Evolutionary conservation across 768 basidiomycete genomes (phyloP).

Genomic region (Phlebiopsis gigantea): DNA sequence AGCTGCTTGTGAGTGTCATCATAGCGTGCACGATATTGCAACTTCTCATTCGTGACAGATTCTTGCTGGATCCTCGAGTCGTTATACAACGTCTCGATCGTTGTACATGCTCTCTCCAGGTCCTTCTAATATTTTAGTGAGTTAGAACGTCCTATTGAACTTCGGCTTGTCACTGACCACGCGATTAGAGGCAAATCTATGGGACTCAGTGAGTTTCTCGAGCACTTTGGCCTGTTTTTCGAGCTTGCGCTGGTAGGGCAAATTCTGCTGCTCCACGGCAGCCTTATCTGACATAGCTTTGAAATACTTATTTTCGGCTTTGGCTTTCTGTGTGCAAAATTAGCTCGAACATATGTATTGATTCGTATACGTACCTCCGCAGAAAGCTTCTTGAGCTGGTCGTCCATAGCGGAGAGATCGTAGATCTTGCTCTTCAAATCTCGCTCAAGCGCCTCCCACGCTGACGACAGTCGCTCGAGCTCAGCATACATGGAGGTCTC

Average conservation of each 20-base stretch:
- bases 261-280: conserved; percentile 70
- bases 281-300: conserved; percentile 88
- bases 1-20: conserved; percentile 24
- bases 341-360: not conserved
- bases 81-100: not conserved
- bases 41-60: not conserved
- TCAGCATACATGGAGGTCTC: conserved; percentile 78
- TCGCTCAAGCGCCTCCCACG: conserved; percentile 81
- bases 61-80: not conserved
- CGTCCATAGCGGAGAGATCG: conserved; percentile 71
- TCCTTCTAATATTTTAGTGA: not conserved
- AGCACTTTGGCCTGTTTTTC: conserved; percentile 61
- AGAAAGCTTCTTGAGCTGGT: conserved; percentile 54
- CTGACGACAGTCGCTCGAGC: conserved; percentile 76
- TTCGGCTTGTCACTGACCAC: conserved; percentile 41
- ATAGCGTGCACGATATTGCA: not conserved
- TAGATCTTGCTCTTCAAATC: conserved; percentile 84
- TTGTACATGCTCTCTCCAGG: not conserved
- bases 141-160: not conserved
- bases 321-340: conserved; percentile 66
- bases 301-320: conserved; percentile 93
- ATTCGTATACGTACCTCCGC: conserved; percentile 54
- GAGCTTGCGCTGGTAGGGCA: conserved; percentile 48
- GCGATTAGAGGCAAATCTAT: conserved; percentile 54
- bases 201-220: conserved; percentile 59